phyloP scores from a whole-genome alignment of 768 basidiomycete species.

The Mycena rosella region DNA sequence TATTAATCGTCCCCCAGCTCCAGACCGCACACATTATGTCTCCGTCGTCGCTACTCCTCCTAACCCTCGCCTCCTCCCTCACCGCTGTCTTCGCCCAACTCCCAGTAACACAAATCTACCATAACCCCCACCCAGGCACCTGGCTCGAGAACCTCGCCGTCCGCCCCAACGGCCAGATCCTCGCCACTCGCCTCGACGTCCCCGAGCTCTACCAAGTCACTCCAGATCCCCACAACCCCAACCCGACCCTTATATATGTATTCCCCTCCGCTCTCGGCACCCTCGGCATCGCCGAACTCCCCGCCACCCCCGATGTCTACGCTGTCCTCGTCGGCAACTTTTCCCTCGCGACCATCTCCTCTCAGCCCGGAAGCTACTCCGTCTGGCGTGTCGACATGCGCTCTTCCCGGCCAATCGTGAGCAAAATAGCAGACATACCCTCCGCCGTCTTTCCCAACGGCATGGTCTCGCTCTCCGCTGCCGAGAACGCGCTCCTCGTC shows the following conservation, averaged over 20 bases:
- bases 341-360: constrained; percentile 24
- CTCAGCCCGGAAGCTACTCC: constrained; percentile 25
- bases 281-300: constrained; percentile 24
- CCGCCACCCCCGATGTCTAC: constrained; percentile 26
- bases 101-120: constrained; percentile 24
- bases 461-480: constrained; percentile 27
- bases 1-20: constrained; percentile 18
- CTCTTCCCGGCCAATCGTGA: constrained; percentile 23
- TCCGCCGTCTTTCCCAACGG: constrained; percentile 26
- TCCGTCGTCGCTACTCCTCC: constrained; percentile 22
- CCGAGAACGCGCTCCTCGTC: constrained; percentile 27
- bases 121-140: constrained; percentile 27
- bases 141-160: constrained; percentile 27
- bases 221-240: constrained; percentile 26
- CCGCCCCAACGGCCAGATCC: constrained; percentile 27
- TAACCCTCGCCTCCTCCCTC: constrained; percentile 15
- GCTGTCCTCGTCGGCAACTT: constrained; percentile 27
- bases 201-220: constrained; percentile 24
- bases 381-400: constrained; percentile 23
- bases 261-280: constrained; percentile 25
- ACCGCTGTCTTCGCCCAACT: constrained; percentile 25
- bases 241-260: constrained; percentile 21
- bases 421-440: constrained; percentile 26
- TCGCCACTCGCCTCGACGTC: constrained; percentile 27
- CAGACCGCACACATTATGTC: constrained; percentile 24